Evolutionary conservation across 78 protist species (phyloP), one percentile per base, ranked within the genome.

Genomic region (Pelomyxa schiedti): DNA sequence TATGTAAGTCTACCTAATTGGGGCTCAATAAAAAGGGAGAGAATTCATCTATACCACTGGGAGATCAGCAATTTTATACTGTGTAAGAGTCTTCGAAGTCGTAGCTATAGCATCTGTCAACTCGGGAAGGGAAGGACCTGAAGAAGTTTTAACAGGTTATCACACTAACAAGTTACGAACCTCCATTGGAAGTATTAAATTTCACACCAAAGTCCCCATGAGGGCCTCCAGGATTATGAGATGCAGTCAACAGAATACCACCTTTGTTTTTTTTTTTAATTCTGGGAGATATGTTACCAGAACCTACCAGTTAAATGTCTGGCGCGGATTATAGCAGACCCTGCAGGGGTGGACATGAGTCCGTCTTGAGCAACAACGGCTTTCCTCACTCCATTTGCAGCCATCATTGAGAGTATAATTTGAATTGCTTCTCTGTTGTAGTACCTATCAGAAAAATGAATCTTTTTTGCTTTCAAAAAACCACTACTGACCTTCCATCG

Each of bases 191-290:
- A 1, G 42, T 3, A 88, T 97, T 97, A 87, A 81, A 97, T 86
- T 97, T 97, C 87, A 97, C 93, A 36, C 99, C 99, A 39, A 90
- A 93, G 63, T 97, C 99, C 40, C 68, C 90, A 6, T 77, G 47
- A 22, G 79, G 82, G 24, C 99, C 99, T 8, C 99, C 99, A 1
- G 99, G 99, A 79, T 97, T 97, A 92, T 97, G 99, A 26, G 78
- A 37, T 2, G 98, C 99, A 1, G 97, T 88, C 58, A 95, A 85
- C 75, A 97, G 86, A 80, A 95, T 40, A 35, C 88, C 96, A 24
- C 95, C 93, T 1, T 36, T n/a, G 4, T 5, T 26, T 28, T 64
- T 2, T 53, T 39, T 9, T 39, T n/a, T n/a, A 52, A 30, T 8
- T 69, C 75, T 35, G 75, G n/a, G 28, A n/a, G n/a, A 70, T 7